A percentile compares a stretch with the other conserved stretches of the same genome.
These are phyloP conservation scores for Escovopsis sp. DNA, from an alignment of 2,329 filamentous ascomycete genomes.

Conservation along the genomic window DNA sequence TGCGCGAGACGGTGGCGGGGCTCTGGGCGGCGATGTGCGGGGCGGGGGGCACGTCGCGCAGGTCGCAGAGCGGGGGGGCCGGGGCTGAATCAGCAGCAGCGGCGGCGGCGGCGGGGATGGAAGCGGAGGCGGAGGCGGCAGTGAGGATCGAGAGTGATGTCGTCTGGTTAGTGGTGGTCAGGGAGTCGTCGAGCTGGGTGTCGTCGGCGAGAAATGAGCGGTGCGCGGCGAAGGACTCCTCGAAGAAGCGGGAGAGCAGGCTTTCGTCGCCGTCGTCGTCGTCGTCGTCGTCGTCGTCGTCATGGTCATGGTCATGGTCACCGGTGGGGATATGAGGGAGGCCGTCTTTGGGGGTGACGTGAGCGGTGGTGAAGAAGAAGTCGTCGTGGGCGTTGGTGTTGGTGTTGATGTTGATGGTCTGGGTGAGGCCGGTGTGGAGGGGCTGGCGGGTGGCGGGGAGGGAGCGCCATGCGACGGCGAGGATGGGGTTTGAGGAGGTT, in stretches of 20 bases:
- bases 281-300: conserved; percentile 1
- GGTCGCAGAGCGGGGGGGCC: conserved; percentile 25
- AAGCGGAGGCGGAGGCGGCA: conserved; percentile 1
- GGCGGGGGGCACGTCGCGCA: conserved; percentile 57
- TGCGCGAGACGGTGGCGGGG: conserved; percentile 71
- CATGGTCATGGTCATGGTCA: too few species aligned
- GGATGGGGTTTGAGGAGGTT: too few species aligned
- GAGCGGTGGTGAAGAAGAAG: conserved; percentile 30
- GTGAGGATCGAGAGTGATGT: neutral
- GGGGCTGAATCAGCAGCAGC: too few species aligned
- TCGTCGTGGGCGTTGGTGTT: conserved; percentile 10
- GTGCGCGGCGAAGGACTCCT: conserved; percentile 62
- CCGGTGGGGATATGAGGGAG: too few species aligned
- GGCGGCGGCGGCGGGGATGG: conserved; percentile 8
- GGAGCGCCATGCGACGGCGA: conserved; percentile 33
- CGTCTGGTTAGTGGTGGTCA: conserved; percentile 9
- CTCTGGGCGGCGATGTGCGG: conserved; percentile 48
- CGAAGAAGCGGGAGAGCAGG: conserved; percentile 52
- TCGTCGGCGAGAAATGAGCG: conserved; percentile 32
- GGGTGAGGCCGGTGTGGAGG: conserved; percentile 38
- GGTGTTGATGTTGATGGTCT: conserved; percentile 30
- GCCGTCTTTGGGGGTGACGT: too few species aligned
- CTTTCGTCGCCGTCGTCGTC: conserved; percentile 20
- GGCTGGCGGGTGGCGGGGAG: conserved; percentile 32
- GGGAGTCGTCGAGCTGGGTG: conserved; percentile 35